phyloP scores from a whole-genome alignment of 108 stramenopile species.

The Skeletonema marinoi region DNA sequence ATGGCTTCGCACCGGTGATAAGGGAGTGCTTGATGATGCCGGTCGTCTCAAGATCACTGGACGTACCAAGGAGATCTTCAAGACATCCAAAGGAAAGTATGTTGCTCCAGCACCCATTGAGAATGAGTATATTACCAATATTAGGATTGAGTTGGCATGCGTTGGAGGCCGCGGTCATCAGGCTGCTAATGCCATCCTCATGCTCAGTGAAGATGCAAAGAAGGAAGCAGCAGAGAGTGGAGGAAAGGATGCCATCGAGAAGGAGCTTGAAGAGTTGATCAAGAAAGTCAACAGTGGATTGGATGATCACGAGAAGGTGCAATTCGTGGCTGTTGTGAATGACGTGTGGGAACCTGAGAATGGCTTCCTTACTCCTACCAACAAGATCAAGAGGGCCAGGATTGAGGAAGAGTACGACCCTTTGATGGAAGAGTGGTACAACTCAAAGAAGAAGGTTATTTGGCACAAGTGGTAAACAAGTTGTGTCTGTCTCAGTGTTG shows the following conservation, averaged over 20 bases:
- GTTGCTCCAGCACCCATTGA: constrained; percentile 84
- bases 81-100: constrained; percentile 84
- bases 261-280: constrained; percentile 57
- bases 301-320: constrained; percentile 67
- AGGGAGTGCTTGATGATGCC: constrained; percentile 71
- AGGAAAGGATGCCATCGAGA: constrained; percentile 36
- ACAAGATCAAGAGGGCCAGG: constrained; percentile 73
- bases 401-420: constrained; percentile 70
- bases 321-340: constrained; percentile 76
- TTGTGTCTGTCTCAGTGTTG: not conserved
- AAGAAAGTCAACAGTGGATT: constrained; percentile 55
- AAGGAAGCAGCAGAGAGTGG: constrained; percentile 9
- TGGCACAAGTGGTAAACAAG: constrained; percentile 56
- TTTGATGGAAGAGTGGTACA: constrained; percentile 73
- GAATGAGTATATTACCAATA: constrained; percentile 58
- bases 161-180: constrained; percentile 71
- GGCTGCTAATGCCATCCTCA: constrained; percentile 66
- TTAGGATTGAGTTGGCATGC: constrained; percentile 66
- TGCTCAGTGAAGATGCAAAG: constrained; percentile 66
- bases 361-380: constrained; percentile 82
- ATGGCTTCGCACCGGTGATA: constrained; percentile 87
- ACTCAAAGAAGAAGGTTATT: constrained; percentile 67
- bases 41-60: constrained; percentile 89
- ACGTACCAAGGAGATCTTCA: constrained; percentile 87
- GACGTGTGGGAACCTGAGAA: constrained; percentile 86